Evolutionary conservation across 805 yeast genomes (phyloP).

Genomic region (Starmerella potacharoeniae): DNA sequence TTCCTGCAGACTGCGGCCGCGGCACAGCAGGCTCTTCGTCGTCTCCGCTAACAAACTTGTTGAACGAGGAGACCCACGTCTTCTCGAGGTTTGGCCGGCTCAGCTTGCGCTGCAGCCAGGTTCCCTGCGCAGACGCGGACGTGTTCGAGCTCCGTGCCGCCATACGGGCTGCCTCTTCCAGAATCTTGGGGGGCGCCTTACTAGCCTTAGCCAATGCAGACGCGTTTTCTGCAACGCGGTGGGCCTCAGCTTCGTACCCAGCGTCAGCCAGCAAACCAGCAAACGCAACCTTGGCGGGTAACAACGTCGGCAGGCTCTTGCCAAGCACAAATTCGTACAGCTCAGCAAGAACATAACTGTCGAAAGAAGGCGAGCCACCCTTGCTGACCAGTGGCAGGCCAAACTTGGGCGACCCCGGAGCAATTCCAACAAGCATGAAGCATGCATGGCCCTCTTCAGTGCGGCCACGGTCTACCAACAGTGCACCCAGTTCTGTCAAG

Average conservation of each 20-base stretch:
- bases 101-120: slow-evolving; percentile 54
- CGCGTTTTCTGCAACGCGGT: slow-evolving; percentile 25
- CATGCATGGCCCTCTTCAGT: slow-evolving; percentile 34
- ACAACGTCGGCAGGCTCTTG: slow-evolving; percentile 33
- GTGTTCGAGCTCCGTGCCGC: slow-evolving; percentile 22
- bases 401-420: slow-evolving; percentile 24
- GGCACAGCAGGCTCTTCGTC: slow-evolving; percentile 31
- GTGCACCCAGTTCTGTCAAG: slow-evolving; percentile 30
- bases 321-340: slow-evolving; percentile 48
- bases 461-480: slow-evolving; percentile 31
- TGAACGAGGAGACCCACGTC: slow-evolving; percentile 77
- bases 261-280: slow-evolving; percentile 60
- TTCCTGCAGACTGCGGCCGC: background rate
- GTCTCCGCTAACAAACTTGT: slow-evolving; percentile 78
- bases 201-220: slow-evolving; percentile 9
- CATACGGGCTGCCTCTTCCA: slow-evolving; percentile 37
- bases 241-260: slow-evolving; percentile 48
- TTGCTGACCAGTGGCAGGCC: slow-evolving; percentile 22
- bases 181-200: slow-evolving; percentile 26
- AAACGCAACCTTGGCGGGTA: slow-evolving; percentile 52
- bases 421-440: slow-evolving; percentile 25
- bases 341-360: slow-evolving; percentile 49
- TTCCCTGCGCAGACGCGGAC: slow-evolving; percentile 32
- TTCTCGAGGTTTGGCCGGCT: slow-evolving; percentile 50
- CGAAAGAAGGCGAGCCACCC: slow-evolving; percentile 23